A percentile compares a stretch with the other conserved stretches of the same genome.
phyloP scores from a whole-genome alignment of 306 rosid genomes.

The Trichosanthes cucumerina region DNA sequence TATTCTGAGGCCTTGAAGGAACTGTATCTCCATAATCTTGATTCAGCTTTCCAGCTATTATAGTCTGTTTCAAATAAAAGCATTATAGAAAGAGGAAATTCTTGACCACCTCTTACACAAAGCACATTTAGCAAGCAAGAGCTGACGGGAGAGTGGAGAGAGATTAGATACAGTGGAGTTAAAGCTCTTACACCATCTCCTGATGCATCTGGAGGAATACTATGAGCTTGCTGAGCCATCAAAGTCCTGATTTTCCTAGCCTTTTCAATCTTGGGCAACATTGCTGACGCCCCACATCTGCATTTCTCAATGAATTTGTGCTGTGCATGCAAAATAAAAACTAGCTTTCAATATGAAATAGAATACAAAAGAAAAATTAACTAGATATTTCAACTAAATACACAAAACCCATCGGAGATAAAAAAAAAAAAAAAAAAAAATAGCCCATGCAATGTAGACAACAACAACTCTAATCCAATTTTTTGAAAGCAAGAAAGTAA shows the following conservation, averaged over 20 bases:
- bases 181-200: conserved; percentile 53
- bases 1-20: conserved; percentile 54
- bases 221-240: conserved; percentile 71
- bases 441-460: neutral
- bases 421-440: conserved; percentile 12
- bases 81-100: conserved; percentile 5
- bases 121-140: neutral
- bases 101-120: neutral
- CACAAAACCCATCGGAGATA: conserved; percentile 8
- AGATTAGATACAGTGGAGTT: neutral
- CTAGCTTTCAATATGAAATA: conserved; percentile 17
- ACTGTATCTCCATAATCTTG: conserved; percentile 83
- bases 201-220: conserved; percentile 33
- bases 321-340: conserved; percentile 29
- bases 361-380: conserved; percentile 15
- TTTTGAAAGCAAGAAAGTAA: neutral
- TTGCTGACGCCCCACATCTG: conserved; percentile 66
- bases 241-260: conserved; percentile 70
- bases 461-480: neutral
- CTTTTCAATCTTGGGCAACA: conserved; percentile 77
- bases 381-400: neutral
- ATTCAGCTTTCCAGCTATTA: conserved; percentile 34
- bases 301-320: conserved; percentile 95
- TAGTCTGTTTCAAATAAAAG: conserved; percentile 36
- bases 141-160: neutral